Evolutionary conservation across 805 yeast species (phyloP).

Genomic region (Metschnikowia sp.): DNA sequence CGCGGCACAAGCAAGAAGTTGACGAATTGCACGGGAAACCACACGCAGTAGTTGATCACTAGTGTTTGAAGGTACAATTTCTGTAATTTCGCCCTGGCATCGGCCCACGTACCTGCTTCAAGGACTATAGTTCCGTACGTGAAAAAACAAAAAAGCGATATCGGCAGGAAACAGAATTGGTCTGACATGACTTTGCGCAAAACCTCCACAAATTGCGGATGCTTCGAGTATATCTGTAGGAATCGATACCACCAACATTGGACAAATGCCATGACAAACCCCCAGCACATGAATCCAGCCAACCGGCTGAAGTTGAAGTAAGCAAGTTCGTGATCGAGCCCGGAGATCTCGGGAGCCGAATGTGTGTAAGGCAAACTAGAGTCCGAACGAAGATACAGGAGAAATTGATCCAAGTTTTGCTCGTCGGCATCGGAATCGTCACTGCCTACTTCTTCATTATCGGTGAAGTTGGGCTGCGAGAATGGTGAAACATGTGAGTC

Average conservation of each 20-base stretch:
- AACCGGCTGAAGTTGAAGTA: constrained; percentile 66
- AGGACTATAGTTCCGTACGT: constrained; percentile 78
- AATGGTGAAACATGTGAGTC: not conserved
- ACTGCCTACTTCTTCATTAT: constrained; percentile 2
- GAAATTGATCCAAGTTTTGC: constrained; percentile 28
- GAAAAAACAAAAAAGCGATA: constrained; percentile 76
- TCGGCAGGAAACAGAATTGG: constrained; percentile 85
- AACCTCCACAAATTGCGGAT: constrained; percentile 81
- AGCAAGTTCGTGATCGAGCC: constrained; percentile 19
- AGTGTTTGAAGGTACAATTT: constrained; percentile 66
- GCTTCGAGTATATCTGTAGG: constrained; percentile 75
- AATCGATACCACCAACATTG: constrained; percentile 90
- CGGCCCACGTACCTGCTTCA: constrained; percentile 67
- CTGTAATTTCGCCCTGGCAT: constrained; percentile 60
- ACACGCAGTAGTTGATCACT: constrained; percentile 65
- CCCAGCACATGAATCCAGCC: constrained; percentile 83
- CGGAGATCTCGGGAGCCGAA: constrained; percentile 1
- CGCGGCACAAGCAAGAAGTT: constrained; percentile 70
- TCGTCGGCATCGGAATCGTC: constrained; percentile 26
- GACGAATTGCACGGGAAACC: constrained; percentile 80
- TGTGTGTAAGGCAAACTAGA: constrained; percentile 5
- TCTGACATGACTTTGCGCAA: constrained; percentile 85
- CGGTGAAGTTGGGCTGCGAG: not conserved
- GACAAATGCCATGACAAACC: constrained; percentile 72
- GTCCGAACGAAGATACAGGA: constrained; percentile 34